Percentiles rank a stretch among this genome's conserved stretches.
These are phyloP conservation scores for Amylocarpus encephaloides DNA, from an alignment of 2,329 filamentous ascomycete species.

Conservation along the genomic window DNA sequence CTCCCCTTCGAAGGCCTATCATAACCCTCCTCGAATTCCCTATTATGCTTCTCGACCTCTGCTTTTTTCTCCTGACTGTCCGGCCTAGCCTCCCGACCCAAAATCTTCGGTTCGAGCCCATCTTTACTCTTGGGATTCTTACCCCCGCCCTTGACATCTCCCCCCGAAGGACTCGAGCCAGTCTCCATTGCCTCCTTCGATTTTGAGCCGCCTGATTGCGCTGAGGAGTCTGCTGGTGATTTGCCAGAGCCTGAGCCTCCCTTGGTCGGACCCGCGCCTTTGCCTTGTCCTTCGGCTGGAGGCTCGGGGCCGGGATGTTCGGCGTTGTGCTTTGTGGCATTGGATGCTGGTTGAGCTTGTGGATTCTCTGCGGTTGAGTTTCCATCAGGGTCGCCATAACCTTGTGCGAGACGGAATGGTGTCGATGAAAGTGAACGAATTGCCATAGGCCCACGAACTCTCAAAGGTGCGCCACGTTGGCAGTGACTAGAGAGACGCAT, in stretches of 20 bases:
- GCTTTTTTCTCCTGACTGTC: slow-evolving; percentile 41
- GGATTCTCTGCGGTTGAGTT: slow-evolving; percentile 34
- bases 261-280: slow-evolving; percentile 34
- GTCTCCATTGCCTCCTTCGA: slow-evolving; percentile 37
- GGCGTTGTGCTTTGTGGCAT: slow-evolving; percentile 29
- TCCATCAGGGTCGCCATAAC: slow-evolving; percentile 38
- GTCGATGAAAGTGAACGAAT: slow-evolving; percentile 19
- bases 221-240: slow-evolving; percentile 31
- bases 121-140: slow-evolving; percentile 15
- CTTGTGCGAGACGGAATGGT: slow-evolving; percentile 22
- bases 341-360: slow-evolving; percentile 32
- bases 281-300: slow-evolving; percentile 36
- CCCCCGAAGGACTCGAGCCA: slow-evolving; percentile 29
- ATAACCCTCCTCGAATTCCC: slow-evolving; percentile 49
- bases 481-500: too few relatives aligned
- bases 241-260: slow-evolving; percentile 14
- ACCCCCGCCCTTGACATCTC: slow-evolving; percentile 19
- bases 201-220: slow-evolving; percentile 35
- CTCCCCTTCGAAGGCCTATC: slow-evolving; percentile 38
- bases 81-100: slow-evolving; percentile 17
- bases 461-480: too few relatives aligned
- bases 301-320: slow-evolving; percentile 41
- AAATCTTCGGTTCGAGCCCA: slow-evolving; percentile 15
- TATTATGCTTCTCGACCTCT: slow-evolving; percentile 54
- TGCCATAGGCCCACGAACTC: slow-evolving; percentile 8